Evolutionary conservation across 371 early-diverging fungal species (phyloP), one percentile per base, ranked within the genome.

Genomic region (Mycotypha africana): DNA sequence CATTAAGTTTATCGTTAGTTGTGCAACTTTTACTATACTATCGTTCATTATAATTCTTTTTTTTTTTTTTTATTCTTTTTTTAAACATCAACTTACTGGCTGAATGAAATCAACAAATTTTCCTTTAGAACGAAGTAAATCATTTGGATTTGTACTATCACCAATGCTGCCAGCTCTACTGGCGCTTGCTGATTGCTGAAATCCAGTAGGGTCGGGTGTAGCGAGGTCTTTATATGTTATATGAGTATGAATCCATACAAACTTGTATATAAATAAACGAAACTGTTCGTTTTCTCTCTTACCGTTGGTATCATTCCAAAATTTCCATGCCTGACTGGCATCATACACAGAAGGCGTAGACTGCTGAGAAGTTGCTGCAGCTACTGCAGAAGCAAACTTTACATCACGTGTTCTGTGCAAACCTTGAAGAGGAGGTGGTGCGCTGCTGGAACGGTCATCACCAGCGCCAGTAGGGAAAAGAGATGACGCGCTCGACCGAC

Each of bases 51-150:
- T n/a, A n/a, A n/a, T n/a, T n/a, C n/a, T n/a, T n/a, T n/a, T n/a
- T n/a, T n/a, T 34, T 34, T 14, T 34, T 14, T 14, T 34, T 34
- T 34, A 34, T 15, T 34, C n/a, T n/a, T n/a, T n/a, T n/a, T n/a
- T n/a, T n/a, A n/a, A n/a, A n/a, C n/a, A n/a, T n/a, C 24, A 16
- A 16, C 24, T 38, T 39, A 47, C 47, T 24, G 44, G 45, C 8
- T 51, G 51, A 26, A 51, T 51, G 12, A 45, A 33, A 15, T 45
- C 51, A 15, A 39, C 44, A 5, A 45, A 33, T 20, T 51, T 51
- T n/a, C 45, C 45, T 39, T 51, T 51, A 15, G 33, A 38, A 22
- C 63, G 62, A 16, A 68, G 63, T 22, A 40, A 45, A 42, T 50
- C 50, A 19, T 30, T 21, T n/a, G n/a, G n/a, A n/a, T n/a, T n/a